A percentile compares a stretch with the other conserved stretches of the same genome.
Conservation (phyloP, 805 yeast genomes). For the Starmerella etchellsii region DNA sequence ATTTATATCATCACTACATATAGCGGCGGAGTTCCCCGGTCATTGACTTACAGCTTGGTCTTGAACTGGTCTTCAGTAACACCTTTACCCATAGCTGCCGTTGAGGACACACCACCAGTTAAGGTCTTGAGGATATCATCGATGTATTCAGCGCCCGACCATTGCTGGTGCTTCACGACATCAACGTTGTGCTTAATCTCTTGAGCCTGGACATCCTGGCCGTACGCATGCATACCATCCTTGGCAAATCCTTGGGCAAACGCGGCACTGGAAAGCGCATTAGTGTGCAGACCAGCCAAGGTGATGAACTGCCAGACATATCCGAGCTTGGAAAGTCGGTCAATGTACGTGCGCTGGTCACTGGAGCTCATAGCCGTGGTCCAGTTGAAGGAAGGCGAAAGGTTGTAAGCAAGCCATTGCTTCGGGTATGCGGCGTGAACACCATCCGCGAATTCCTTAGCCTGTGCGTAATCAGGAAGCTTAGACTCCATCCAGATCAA, state of each 20-base stretch:
- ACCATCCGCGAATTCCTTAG: slow-evolving; percentile 88
- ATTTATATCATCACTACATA: too few relatives aligned
- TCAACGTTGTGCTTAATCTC: slow-evolving; percentile 86
- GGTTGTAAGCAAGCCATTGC: slow-evolving; percentile 93
- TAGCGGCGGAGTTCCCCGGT: too few relatives aligned
- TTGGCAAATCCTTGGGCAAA: slow-evolving; percentile 67
- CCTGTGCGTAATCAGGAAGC: slow-evolving; percentile 85
- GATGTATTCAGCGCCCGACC: slow-evolving; percentile 97
- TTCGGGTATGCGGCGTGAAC: slow-evolving; percentile 68
- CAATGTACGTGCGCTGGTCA: slow-evolving; percentile 84
- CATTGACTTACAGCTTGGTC: slow-evolving; percentile 7
- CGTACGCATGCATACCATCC: slow-evolving; percentile 93
- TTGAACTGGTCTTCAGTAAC: slow-evolving; percentile 89
- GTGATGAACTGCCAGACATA: slow-evolving; percentile 97
- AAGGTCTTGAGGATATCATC: slow-evolving; percentile 81
- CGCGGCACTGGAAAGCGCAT: slow-evolving; percentile 79
- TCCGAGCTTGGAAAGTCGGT: slow-evolving; percentile 75
- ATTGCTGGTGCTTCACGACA: slow-evolving; percentile 93
- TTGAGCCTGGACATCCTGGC: slow-evolving; percentile 68
- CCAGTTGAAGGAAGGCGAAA: slow-evolving; percentile 98
- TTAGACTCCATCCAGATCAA: slow-evolving; percentile 98
- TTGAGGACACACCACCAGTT: slow-evolving; percentile 86
- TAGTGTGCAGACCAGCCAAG: slow-evolving; percentile 91
- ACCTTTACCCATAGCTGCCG: slow-evolving; percentile 98
- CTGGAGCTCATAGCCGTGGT: slow-evolving; percentile 76